Conservation (phyloP, 257 asterid genomes). For the Solanum ahanhuiri region DNA sequence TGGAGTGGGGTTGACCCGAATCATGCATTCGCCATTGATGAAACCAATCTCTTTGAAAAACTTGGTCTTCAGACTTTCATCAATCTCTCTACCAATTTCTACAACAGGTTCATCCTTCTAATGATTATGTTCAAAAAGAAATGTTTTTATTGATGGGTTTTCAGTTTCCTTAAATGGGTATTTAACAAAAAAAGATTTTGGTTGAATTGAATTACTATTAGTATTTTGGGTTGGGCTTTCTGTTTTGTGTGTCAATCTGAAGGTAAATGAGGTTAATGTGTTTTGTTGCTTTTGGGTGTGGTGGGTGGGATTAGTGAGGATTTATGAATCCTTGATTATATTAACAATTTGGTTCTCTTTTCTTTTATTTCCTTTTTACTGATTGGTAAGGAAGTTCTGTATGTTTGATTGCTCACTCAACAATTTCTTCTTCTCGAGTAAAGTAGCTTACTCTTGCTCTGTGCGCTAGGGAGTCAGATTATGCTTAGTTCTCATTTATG, state of each 20-base stretch:
- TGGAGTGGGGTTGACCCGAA: slow-evolving; percentile 66
- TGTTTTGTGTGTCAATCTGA: neutral
- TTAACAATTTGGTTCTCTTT: neutral
- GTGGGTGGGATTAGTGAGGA: neutral
- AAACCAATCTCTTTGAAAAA: slow-evolving; percentile 58
- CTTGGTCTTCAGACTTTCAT: slow-evolving; percentile 81
- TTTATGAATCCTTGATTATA: neutral
- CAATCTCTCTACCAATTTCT: slow-evolving; percentile 79
- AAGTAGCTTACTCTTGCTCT: too few relatives aligned
- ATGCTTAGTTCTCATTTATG: too few relatives aligned
- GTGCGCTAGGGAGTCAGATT: too few relatives aligned
- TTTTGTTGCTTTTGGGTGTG: neutral
- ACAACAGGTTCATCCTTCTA: slow-evolving; percentile 40
- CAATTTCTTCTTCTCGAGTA: too few relatives aligned
- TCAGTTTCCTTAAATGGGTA: neutral
- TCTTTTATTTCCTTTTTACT: neutral
- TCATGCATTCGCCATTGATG: slow-evolving; percentile 82
- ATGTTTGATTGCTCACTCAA: neutral
- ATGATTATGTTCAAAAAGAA: too few relatives aligned
- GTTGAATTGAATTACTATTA: neutral
- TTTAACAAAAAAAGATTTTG: neutral
- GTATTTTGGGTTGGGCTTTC: neutral
- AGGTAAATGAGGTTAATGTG: neutral
- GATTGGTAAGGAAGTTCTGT: neutral
- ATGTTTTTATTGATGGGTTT: neutral